Conservation (phyloP, 192 early-diverging fungal species). For the Phycomyces nitens region DNA sequence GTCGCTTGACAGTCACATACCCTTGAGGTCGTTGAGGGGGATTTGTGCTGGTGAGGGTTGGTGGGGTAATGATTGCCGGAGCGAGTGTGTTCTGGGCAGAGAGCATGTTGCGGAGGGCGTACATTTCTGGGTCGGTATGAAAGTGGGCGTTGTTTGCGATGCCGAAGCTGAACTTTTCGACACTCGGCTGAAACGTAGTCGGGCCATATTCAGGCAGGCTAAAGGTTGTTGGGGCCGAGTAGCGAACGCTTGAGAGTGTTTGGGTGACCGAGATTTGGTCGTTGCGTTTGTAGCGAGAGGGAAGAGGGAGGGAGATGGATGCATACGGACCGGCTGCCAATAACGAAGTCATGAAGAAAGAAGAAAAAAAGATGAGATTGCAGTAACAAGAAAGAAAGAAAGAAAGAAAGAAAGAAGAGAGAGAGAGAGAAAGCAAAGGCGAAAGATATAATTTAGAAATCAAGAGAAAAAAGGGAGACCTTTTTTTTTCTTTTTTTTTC, state of each 20-base stretch:
- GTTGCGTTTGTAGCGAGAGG: constrained; percentile 2
- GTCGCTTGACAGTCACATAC: neutral
- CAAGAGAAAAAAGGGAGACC: constrained; percentile 4
- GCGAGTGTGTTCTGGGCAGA: neutral
- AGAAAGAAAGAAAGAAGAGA: neutral
- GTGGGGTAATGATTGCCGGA: neutral
- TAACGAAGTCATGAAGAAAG: neutral
- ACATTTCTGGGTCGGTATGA: constrained; percentile 16
- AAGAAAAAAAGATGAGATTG: neutral
- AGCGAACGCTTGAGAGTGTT: neutral
- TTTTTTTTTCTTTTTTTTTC: neutral
- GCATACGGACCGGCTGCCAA: neutral
- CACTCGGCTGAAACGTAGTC: neutral
- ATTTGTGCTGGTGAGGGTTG: neutral
- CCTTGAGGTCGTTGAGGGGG: no score
- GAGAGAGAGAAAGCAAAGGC: constrained; percentile 4
- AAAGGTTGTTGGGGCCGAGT: neutral
- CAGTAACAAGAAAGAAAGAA: neutral
- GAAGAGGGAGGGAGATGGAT: neutral
- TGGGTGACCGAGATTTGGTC: neutral
- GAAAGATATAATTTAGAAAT: neutral
- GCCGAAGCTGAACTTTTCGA: neutral
- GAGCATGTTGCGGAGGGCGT: constrained; percentile 3
- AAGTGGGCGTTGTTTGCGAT: neutral
- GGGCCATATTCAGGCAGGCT: neutral